Conservation (phyloP, 1,139 yeast species). For the Protomyces lactucae-debilis region DNA sequence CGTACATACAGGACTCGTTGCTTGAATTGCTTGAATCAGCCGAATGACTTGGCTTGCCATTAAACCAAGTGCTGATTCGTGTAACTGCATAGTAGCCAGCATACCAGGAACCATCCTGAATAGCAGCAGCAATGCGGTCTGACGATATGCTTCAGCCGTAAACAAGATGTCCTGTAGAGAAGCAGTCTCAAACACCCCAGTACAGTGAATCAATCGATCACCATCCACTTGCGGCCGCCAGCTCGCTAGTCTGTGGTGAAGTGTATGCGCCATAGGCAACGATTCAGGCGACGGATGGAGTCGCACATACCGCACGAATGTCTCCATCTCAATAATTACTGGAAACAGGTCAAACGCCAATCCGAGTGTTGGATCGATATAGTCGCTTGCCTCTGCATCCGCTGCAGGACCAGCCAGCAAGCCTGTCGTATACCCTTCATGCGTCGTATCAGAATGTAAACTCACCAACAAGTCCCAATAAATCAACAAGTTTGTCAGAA, state of each 20-base stretch:
- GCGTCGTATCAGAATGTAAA: slow-evolving; percentile 19
- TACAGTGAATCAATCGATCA: slow-evolving; percentile 3
- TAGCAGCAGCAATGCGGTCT: slow-evolving; percentile 14
- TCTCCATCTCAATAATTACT: slow-evolving; percentile 20
- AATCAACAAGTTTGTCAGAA: slow-evolving; percentile 12
- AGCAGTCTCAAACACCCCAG: slow-evolving; percentile 10
- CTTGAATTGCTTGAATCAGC: slow-evolving; percentile 1
- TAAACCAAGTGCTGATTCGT: background rate
- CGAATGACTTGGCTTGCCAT: slow-evolving; percentile 6
- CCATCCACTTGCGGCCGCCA: slow-evolving; percentile 19
- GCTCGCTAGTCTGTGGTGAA: slow-evolving; percentile 5
- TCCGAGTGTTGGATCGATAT: slow-evolving; percentile 20
- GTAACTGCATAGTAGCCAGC: background rate
- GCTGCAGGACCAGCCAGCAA: slow-evolving; percentile 7
- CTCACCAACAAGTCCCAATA: slow-evolving; percentile 23
- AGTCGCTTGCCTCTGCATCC: slow-evolving; percentile 15
- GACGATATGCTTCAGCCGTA: slow-evolving; percentile 22
- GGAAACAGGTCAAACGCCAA: slow-evolving; percentile 3
- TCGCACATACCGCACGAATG: slow-evolving; percentile 8
- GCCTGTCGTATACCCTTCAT: slow-evolving; percentile 12
- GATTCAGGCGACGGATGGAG: background rate
- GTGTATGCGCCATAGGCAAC: background rate
- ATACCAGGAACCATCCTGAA: slow-evolving; percentile 9
- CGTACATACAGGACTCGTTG: slow-evolving; percentile 22
- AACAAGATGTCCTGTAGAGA: slow-evolving; percentile 20